Conservation (phyloP, 306 rosid genomes). For the Argentina anserina region DNA sequence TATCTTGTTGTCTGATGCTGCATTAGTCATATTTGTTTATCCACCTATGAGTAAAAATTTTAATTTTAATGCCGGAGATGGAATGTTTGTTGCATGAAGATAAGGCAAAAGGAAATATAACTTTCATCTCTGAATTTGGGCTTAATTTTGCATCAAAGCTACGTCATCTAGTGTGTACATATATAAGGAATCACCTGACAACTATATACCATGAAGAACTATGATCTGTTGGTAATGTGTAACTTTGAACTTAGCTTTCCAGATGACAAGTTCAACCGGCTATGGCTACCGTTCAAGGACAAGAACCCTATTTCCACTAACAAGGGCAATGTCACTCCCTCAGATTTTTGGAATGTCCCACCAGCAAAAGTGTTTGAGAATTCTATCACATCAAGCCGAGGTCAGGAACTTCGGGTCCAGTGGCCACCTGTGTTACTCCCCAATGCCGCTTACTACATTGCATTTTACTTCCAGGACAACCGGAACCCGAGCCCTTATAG, state of each 20-base stretch:
- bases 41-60: background rate
- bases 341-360: conserved; percentile 79
- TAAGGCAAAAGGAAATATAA: background rate
- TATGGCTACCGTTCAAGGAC: conserved; percentile 72
- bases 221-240: conserved; percentile 35
- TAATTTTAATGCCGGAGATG: background rate
- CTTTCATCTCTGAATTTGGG: background rate
- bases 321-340: conserved; percentile 39
- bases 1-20: background rate
- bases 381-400: conserved; percentile 57
- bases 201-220: background rate
- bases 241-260: conserved; percentile 61
- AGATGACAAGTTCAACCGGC: conserved; percentile 76
- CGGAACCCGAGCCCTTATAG: conserved; percentile 57
- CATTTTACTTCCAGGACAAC: conserved; percentile 80
- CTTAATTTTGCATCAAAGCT: background rate
- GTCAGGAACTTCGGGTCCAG: conserved; percentile 48
- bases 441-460: conserved; percentile 54
- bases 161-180: background rate
- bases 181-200: background rate
- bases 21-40: background rate
- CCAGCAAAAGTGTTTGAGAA: conserved; percentile 41
- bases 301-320: conserved; percentile 40
- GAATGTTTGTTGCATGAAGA: background rate
- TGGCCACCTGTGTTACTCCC: conserved; percentile 69